Conservation (phyloP, 345 rosid genomes). For the Syzygium aqueum region DNA sequence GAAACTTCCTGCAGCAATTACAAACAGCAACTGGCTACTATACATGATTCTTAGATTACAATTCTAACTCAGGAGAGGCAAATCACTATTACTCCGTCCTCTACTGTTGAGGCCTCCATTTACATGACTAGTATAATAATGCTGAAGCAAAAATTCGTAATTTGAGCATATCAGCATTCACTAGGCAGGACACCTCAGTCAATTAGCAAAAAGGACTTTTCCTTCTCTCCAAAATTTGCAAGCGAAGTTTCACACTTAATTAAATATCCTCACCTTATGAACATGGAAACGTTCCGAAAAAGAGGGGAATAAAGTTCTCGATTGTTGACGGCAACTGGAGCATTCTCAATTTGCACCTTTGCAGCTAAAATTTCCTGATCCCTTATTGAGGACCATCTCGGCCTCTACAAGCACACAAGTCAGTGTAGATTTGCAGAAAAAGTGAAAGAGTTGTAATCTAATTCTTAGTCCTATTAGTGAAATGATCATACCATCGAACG, state of each 20-base stretch:
- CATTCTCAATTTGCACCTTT: constrained; percentile 54
- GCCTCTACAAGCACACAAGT: constrained; percentile 45
- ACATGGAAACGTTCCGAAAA: constrained; percentile 77
- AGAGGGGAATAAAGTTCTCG: constrained; percentile 69
- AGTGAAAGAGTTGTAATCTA: not conserved
- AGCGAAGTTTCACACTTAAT: not conserved
- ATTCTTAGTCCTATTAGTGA: not conserved
- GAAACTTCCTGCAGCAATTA: not conserved
- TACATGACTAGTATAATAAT: not conserved
- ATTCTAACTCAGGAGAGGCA: not conserved
- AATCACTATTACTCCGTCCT: not conserved
- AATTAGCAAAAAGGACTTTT: not conserved
- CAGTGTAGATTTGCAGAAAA: not conserved
- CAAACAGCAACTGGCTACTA: not conserved
- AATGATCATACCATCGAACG: constrained; percentile 53
- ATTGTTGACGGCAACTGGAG: constrained; percentile 28
- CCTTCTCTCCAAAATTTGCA: not conserved
- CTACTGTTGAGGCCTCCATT: not conserved
- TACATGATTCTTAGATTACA: not conserved
- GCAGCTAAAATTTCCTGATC: constrained; percentile 68
- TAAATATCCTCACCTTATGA: constrained; percentile 44
- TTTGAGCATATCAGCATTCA: not conserved
- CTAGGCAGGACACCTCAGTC: not conserved
- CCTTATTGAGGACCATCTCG: constrained; percentile 61
- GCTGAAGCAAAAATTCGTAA: not conserved